Base-by-base conservation (phyloP, 129 eudicot species). In the Smallanthus sonchifolius region DNA sequence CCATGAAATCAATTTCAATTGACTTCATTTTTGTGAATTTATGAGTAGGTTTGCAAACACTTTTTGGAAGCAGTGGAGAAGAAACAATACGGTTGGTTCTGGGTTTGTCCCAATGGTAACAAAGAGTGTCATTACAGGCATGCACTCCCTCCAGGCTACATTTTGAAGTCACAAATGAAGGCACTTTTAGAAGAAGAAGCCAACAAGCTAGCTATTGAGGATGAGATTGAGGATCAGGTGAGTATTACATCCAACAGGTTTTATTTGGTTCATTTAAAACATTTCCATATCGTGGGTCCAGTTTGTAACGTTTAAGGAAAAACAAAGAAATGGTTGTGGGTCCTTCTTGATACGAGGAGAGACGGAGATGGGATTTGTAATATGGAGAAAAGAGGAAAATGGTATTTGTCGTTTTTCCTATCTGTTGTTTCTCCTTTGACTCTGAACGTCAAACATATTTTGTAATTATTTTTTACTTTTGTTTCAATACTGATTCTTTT, bases 21-120 rank as follows among this genome's bases (percentile, higher is more conserved):
- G 44, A 71, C 47, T 32, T 45, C 17, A 6, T 37, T 6, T 30
- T 75, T 59, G 39, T 56, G 76, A 32, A 55, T 40, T 17, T 51
- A 36, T 44, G 75, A 77, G 45, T 69, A 87, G 91, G 91, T 87
- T 61, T 87, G 91, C 86, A 87, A 84, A 73, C 83, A 87, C 40
- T 87, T 87, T 51, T 82, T 87, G 42, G 98, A 93, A 15, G 96
- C 98, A 56, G 95, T 93, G 77, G 98, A 90, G 83, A 93, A 87
- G 83, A 90, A 93, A 80, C 98, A 93, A 75, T 93, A 93, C 65
- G 98, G 98, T 69, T 93, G 98, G 96, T 93, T 93, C 67, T 93
- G 98, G 98, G 95, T 75, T 24, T 93, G 98, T 77, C 96, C 98
- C 15, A 93, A 93, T 82, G 96, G 96, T 74, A 90, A 92, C 63